Conservation (phyloP, 78 protist genomes). For the Chrysochromulina tobinii region DNA sequence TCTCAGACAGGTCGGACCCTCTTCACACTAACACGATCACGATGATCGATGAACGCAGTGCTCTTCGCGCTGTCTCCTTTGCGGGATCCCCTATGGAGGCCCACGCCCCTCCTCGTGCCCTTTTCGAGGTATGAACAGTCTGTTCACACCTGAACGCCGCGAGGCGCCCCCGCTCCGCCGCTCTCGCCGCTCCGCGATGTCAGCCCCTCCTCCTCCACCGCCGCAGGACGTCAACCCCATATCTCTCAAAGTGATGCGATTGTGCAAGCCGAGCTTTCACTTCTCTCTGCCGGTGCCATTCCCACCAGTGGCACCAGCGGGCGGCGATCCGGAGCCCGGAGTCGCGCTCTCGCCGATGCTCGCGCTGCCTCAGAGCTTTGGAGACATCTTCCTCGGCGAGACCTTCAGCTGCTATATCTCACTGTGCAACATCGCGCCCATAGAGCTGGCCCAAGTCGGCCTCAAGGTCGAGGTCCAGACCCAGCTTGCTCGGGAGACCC, state of each 20-base stretch:
- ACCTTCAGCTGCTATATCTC: not conserved
- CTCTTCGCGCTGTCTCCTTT: too few species aligned
- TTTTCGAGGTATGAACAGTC: too few species aligned
- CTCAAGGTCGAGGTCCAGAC: conserved; percentile 32
- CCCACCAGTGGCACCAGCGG: not conserved
- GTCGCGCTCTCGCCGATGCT: not conserved
- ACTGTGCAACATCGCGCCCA: not conserved
- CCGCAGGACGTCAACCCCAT: not conserved
- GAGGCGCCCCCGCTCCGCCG: too few species aligned
- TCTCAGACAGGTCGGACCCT: too few species aligned
- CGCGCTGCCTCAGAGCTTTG: not conserved
- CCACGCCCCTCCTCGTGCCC: too few species aligned
- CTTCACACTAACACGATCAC: too few species aligned
- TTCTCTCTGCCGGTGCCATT: not conserved
- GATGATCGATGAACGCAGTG: too few species aligned
- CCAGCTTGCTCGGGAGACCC: not conserved
- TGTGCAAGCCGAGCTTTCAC: not conserved
- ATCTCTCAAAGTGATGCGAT: not conserved
- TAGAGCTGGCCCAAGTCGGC: not conserved
- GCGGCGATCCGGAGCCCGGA: too few species aligned
- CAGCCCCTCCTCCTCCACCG: not conserved
- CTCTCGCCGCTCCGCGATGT: too few species aligned
- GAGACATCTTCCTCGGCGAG: conserved; percentile 32
- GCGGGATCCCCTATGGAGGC: too few species aligned
- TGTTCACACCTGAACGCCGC: too few species aligned